Base-by-base conservation (phyloP, 2,329 filamentous ascomycete species). In the Epichloe sibirici region DNA sequence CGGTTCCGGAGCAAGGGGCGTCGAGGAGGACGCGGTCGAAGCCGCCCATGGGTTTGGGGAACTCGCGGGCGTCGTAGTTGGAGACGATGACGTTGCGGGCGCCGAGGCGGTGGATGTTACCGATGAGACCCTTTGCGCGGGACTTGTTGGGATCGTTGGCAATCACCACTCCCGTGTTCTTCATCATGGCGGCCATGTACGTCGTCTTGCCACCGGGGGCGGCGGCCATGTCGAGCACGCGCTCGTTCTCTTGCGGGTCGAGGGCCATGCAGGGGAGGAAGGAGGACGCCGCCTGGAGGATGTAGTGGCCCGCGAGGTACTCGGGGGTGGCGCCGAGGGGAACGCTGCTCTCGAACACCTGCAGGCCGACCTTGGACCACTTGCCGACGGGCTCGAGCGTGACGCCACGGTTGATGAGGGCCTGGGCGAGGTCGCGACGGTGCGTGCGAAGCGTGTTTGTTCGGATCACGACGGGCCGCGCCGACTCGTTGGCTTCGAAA, bases 201-300 rank as follows among this genome's bases (percentile, higher is more conserved):
- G 60, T 62, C 28, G 60, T 62, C 46, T 62, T 62, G 51, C 60
- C 60, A 45, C 60, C 60, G n/a, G 60, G 60, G n/a, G 60, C 60
- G 35, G 60, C 60, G 9, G 60, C 60, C 60, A 62, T 62, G 75
- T 95, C 91, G 51, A 98, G 83, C 49, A 94, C 79, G 38, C 93
- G 83, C 74, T 98, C 91, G 61, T 90, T 79, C 69, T 95, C 88
- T 70, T 97, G 91, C 0, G 93, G 93, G 5, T 88, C 90, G 12
- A 98, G 79, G 9, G 93, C 91, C 90, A 98, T 97, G 63, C 96
- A 93, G 57, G 93, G 93, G 48, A 98, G 78, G 75, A 98, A 98
- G 17, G 90, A 96, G 5, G 88, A 94, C 0, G 93, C 93, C 1
- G 93, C 93, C 73, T 98, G 93, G 12, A 98, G 79, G 61, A 98